phyloP scores from a whole-genome alignment of 345 rosid species.

The Geranium rotundifolium region DNA sequence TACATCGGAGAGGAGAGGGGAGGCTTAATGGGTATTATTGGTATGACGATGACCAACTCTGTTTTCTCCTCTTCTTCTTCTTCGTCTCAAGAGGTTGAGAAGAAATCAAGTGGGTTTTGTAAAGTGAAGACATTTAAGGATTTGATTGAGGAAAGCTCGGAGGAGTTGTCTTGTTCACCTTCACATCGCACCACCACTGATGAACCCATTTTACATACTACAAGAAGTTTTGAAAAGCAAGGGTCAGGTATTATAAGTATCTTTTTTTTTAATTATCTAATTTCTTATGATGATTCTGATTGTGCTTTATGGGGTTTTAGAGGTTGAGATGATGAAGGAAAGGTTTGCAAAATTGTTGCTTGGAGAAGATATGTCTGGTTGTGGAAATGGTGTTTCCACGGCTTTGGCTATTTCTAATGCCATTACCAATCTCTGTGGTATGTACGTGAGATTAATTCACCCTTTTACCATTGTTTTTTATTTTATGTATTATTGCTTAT shows the following conservation, averaged over 20 bases:
- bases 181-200: constrained; percentile 34
- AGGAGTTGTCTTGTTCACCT: constrained; percentile 50
- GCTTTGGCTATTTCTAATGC: constrained; percentile 94
- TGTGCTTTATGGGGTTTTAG: constrained; percentile 25
- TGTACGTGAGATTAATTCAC: no score
- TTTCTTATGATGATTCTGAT: not conserved
- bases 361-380: constrained; percentile 99
- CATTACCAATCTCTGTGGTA: constrained; percentile 95
- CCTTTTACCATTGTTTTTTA: not conserved
- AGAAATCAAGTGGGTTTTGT: constrained; percentile 15
- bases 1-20: constrained; percentile 25
- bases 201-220: constrained; percentile 15
- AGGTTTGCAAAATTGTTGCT: constrained; percentile 88
- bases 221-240: constrained; percentile 35
- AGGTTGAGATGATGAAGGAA: constrained; percentile 93
- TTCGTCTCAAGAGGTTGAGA: constrained; percentile 17
- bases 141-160: constrained; percentile 45
- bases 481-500: constrained; percentile 6
- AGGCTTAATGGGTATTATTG: constrained; percentile 36
- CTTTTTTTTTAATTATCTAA: not conserved
- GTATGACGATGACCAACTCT: no score
- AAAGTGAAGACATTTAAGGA: constrained; percentile 36
- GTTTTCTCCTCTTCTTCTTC: no score
- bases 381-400: constrained; percentile 90
- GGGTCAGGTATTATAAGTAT: constrained; percentile 51